Evolutionary conservation across 306 rosid species (phyloP).

Genomic region (Arachis hypogaea): DNA sequence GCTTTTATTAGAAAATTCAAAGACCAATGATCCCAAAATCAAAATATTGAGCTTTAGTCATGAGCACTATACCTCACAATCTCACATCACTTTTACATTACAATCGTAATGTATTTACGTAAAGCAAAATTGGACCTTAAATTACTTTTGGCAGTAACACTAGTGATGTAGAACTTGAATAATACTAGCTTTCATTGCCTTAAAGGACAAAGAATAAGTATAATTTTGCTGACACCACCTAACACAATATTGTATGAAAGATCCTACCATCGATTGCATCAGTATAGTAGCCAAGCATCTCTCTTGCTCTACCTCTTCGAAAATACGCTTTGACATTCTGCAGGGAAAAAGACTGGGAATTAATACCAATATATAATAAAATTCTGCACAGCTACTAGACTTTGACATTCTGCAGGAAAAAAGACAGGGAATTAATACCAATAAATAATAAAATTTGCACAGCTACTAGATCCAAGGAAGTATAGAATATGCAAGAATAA

Average conservation of each 20-base stretch:
- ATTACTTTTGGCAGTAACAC: slow-evolving; percentile 2
- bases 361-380: background rate
- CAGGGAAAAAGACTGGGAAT: slow-evolving; percentile 28
- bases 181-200: slow-evolving; percentile 25
- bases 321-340: slow-evolving; percentile 93
- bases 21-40: background rate
- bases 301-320: slow-evolving; percentile 93
- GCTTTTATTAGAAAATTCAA: background rate
- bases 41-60: slow-evolving; percentile 9
- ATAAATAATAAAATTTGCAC: background rate
- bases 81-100: slow-evolving; percentile 28
- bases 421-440: slow-evolving; percentile 1
- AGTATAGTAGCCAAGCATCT: slow-evolving; percentile 87
- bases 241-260: background rate
- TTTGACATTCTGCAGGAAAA: slow-evolving; percentile 75
- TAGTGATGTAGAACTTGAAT: background rate
- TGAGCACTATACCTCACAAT: slow-evolving; percentile 27
- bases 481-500: slow-evolving; percentile 9
- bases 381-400: slow-evolving; percentile 31
- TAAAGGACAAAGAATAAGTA: slow-evolving; percentile 4
- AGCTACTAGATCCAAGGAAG: slow-evolving; percentile 13
- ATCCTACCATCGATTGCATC: slow-evolving; percentile 88
- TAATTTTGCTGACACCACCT: slow-evolving; percentile 7
- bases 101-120: slow-evolving; percentile 35
- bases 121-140: slow-evolving; percentile 54